Evolutionary conservation across 371 early-diverging fungal species (phyloP), one percentile per base, ranked within the genome.

Genomic region (Rhizomucor miehei): DNA sequence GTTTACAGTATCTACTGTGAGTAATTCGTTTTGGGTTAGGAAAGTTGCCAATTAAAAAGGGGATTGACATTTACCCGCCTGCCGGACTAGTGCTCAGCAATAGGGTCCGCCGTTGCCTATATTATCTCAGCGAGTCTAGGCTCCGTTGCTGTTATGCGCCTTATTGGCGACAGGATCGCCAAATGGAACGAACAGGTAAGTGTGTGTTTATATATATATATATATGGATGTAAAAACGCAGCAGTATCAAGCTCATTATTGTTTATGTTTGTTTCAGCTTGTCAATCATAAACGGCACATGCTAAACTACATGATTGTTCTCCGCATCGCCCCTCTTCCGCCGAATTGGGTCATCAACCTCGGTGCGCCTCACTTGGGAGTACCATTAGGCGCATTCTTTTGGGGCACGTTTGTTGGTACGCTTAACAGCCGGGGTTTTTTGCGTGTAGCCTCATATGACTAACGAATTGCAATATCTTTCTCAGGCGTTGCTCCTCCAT

Each of bases 261-360:
- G 0, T 23, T 41, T 19, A 9, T 19, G 39, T 12, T 13, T 20
- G 21, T 36, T 21, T 38, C 2, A 19, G 77, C 57, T 85, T 13
- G 69, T 77, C 46, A 67, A 67, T 47, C 84, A 85, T 62, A 72
- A 75, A 51, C 73, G 80, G 48, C 73, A 84, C 57, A 73, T 85
- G 71, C 62, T 85, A 54, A 83, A 81, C 49, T 85, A 85, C 52
- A 82, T 85, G 57, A 67, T 85, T 52, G 75, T 85, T 21, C 57
- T 78, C 46, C 63, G 78, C 39, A 64, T 83, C 25, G 70, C 79
- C 0, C 86, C 86, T 19, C 75, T 85, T 46, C 82, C 84, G 23
- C 86, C 86, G 39, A 85, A 85, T 53, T 85, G 86, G 86, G 69
- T 73, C 21, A 75, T 79, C 49, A 85, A 85, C 58, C 62, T 85